Conservation (phyloP, 2,329 filamentous ascomycete genomes). For the Exophiala oligosperma region DNA sequence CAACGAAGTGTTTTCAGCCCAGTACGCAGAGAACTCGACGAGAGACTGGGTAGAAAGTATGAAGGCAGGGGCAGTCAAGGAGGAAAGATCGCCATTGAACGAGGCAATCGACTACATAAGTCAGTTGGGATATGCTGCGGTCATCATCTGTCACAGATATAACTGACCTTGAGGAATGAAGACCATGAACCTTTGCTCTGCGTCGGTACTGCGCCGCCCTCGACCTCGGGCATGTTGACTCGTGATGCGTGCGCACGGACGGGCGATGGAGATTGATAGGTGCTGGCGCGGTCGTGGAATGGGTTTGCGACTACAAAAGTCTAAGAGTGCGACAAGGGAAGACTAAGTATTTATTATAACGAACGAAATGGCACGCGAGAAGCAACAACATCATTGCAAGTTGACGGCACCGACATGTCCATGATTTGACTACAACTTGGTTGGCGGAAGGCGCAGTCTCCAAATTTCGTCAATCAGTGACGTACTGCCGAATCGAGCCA, state of each 20-base stretch:
- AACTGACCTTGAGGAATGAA: constrained; percentile 48
- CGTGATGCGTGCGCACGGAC: not conserved
- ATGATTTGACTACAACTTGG: not conserved
- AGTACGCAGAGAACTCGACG: constrained; percentile 65
- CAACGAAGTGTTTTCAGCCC: constrained; percentile 69
- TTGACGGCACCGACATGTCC: no score
- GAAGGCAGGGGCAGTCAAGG: constrained; percentile 77
- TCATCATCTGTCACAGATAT: not conserved
- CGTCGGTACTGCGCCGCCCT: constrained; percentile 42
- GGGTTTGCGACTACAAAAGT: no score
- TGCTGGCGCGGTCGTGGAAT: no score
- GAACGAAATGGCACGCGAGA: not conserved
- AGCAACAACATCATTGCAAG: not conserved
- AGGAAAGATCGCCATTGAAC: constrained; percentile 80
- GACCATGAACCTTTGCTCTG: constrained; percentile 46
- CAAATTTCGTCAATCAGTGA: constrained; percentile 8
- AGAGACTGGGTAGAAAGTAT: constrained; percentile 78
- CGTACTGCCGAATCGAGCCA: constrained; percentile 19
- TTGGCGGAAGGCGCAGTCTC: constrained; percentile 1
- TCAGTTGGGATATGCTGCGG: constrained; percentile 3
- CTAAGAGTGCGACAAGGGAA: not conserved
- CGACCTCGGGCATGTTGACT: constrained; percentile 36
- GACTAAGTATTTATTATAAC: not conserved
- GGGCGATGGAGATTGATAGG: not conserved
- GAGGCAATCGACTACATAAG: constrained; percentile 65